Evolutionary conservation across 2,329 filamentous ascomycete species (phyloP), one percentile per base, ranked within the genome.

Genomic region (Periconia sp.): DNA sequence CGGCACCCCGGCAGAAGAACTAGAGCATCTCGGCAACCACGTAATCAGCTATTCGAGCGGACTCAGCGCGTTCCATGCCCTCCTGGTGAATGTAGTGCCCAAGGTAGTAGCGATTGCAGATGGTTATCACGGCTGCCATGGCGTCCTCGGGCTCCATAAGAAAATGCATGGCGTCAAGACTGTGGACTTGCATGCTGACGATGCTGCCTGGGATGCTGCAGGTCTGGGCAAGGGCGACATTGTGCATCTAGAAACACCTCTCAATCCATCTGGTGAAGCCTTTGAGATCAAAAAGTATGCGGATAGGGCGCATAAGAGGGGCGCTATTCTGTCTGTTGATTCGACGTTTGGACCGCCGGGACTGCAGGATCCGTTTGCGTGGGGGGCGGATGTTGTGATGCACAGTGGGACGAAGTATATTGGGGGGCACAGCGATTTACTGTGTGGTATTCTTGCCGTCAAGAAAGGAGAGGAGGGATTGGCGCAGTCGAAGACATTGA

Each of bases 331-430:
- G 34, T 87, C 86, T 10, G 87, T 97, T 1, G 94, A 99, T 70
- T 85, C 89, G 2, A 99, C 94, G 0, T 96, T 99, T 71, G 94
- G 85, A 3, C 94, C 94, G 28, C 94, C 94, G 22, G 89, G 89
- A 19, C 75, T 99, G 45, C 87, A 90, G 66, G 88, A 96, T 60
- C 92, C 94, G 0, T 94, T 97, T 60, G 65, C 69, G 19, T 86
- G 81, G 67, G 92, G 90, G 33, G 90, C 87, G 19, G 92, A 97
- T 70, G 72, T 92, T 1, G 82, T 96, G 23, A 88, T 97, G 89
- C 94, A 99, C 72, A 87, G 82, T 37, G 94, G 91, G 3, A 96
- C 92, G 13, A 99, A 97, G 78, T 99, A 97, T 72, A 83, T 99
- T 55, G 94, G 94, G 15, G 94, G 94, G 0, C 94, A 99, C 73